These are phyloP conservation scores for Rhodotorula taiwanensis DNA, from an alignment of 768 basidiomycete species.

Conservation along the genomic window DNA sequence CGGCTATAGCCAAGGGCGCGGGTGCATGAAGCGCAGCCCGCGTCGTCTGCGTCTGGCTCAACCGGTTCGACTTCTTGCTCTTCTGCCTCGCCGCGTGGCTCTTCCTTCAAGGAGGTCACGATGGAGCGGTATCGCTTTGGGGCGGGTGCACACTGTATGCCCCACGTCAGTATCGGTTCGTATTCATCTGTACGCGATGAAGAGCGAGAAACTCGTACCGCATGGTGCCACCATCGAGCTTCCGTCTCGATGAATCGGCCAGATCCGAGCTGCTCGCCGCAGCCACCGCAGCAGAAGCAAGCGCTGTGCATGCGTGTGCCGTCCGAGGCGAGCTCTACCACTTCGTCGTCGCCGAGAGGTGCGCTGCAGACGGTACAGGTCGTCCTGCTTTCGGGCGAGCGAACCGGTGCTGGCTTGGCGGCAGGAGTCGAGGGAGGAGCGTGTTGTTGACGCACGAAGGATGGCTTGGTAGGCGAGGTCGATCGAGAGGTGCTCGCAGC, in stretches of 20 bases:
- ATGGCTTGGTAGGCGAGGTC: not conserved
- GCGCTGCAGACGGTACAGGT: conserved; percentile 6
- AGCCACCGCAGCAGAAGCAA: conserved; percentile 27
- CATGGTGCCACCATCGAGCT: conserved; percentile 12
- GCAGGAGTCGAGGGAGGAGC: not conserved
- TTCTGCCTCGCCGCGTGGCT: too few species aligned
- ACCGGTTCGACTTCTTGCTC: too few species aligned
- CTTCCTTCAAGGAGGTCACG: too few species aligned
- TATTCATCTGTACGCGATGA: too few species aligned
- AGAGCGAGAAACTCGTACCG: not conserved
- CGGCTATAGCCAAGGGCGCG: conserved; percentile 1
- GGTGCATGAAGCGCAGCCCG: conserved; percentile 3
- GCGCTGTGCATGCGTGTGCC: conserved; percentile 12
- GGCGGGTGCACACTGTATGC: too few species aligned
- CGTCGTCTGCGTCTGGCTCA: too few species aligned
- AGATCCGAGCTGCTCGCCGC: not conserved
- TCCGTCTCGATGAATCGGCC: conserved; percentile 20
- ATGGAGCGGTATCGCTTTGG: too few species aligned
- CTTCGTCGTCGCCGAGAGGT: conserved; percentile 27
- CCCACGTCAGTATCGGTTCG: too few species aligned
- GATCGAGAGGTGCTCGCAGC: not conserved
- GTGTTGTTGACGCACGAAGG: not conserved
- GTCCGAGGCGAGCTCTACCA: conserved; percentile 14
- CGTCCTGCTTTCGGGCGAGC: not conserved
- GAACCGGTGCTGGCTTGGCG: not conserved